Conservation (phyloP, 2,329 filamentous ascomycete species). For the Polytolypa hystricis region DNA sequence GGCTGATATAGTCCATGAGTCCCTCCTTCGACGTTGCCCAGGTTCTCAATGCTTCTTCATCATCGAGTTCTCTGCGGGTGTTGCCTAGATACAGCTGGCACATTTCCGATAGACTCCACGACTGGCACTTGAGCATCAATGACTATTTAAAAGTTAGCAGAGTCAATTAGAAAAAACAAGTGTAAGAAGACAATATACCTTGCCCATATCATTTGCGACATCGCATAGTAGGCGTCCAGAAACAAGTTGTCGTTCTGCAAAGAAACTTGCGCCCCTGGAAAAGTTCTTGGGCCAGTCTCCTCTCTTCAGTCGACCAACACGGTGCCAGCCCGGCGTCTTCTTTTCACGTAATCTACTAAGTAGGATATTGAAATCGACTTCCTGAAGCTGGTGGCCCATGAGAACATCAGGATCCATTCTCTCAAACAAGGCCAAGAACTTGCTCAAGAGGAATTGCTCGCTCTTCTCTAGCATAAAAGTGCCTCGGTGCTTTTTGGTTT, state of each 20-base stretch:
- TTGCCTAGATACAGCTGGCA: conserved; percentile 77
- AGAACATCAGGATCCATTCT: conserved; percentile 86
- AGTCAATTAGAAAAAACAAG: conserved; percentile 16
- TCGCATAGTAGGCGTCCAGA: conserved; percentile 86
- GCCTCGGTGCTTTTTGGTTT: conserved; percentile 63
- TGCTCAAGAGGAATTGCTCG: conserved; percentile 73
- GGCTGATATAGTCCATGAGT: conserved; percentile 82
- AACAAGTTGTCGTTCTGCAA: conserved; percentile 81
- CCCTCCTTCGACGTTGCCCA: conserved; percentile 78
- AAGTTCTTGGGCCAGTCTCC: conserved; percentile 79
- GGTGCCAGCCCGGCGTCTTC: conserved; percentile 89
- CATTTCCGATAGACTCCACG: conserved; percentile 97
- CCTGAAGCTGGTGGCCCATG: conserved; percentile 90
- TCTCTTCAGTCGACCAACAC: conserved; percentile 76
- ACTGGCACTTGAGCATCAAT: conserved; percentile 92
- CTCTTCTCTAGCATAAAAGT: conserved; percentile 70
- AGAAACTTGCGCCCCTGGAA: conserved; percentile 77
- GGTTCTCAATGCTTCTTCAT: conserved; percentile 71
- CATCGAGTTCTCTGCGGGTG: conserved; percentile 73
- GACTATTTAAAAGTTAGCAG: conserved; percentile 47
- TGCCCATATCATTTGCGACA: conserved; percentile 89
- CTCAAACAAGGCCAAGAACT: conserved; percentile 82
- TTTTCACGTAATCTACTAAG: conserved; percentile 77
- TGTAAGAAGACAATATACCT: conserved; percentile 32
- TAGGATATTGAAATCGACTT: conserved; percentile 87